Base-by-base conservation (phyloP, 139 green algal genomes). In the Tetradesmus obliquus region DNA sequence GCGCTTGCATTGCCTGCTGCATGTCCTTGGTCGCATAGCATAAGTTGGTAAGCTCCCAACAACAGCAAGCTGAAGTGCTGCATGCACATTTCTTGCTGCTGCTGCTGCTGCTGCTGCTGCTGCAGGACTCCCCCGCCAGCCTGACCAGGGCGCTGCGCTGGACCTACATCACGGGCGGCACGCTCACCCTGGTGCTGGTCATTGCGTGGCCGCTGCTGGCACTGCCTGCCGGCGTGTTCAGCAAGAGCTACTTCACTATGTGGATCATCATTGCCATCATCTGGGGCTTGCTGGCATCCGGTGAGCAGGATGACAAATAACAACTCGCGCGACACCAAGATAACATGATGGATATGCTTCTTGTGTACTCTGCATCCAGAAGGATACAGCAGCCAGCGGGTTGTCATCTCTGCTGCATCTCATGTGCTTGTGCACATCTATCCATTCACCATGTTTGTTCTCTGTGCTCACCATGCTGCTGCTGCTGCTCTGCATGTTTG, bases 141-240 rank as follows among this genome's bases (percentile, higher is more conserved):
- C 89, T 95, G 20, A 92, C 93, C 80, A 71, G 76, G n/a, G 90
- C 91, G 2, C 71, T 94, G 7, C 79, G 79, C 45, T 94, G 93
- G 84, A 95, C 93, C 0, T 93, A 90, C 90, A 71, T 91, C 22
- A 96, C 93, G 55, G 96, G 96, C 53, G 90, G 91, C 72, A 62
- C 32, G 51, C 92, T 96, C 45, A 95, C 95, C 8, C 20, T 97
- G 32, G n/a, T 98, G 53, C 93, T 97, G 80, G 66, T 98, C 12
- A 83, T 97, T 45, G 5, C 93, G 20, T 98, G 96, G 96, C 96
- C 96, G 0, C 1, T 95, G 3, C 92, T 97, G 53, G 92, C 96
- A 5, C 94, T 98, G 74, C 96, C 95, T 54, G 96, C 96, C 10
- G 80, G 66, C 17, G 94, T 97, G 3, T 98, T 98, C 94, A 93